Conservation (phyloP, 1,284 basidiomycete species). For the Cryptococcus deneoformans region DNA sequence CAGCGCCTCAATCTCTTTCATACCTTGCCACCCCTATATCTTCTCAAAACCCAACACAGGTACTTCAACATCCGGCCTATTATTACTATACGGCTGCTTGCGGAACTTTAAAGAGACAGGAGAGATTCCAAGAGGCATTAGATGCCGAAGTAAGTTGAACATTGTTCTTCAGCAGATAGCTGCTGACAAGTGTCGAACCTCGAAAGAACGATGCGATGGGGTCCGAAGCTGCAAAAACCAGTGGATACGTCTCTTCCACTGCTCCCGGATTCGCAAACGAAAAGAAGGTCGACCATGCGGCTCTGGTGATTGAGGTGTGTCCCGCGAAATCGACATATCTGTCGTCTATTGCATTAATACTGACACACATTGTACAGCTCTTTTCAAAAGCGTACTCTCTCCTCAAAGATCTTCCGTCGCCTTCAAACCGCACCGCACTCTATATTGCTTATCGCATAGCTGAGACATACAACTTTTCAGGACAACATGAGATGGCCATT, state of each 20-base stretch:
- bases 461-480: slow-evolving; percentile 60
- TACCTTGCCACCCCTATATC: slow-evolving; percentile 43
- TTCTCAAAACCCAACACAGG: slow-evolving; percentile 48
- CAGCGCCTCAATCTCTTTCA: slow-evolving; percentile 26
- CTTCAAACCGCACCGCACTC: slow-evolving; percentile 67
- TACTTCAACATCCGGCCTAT: slow-evolving; percentile 82
- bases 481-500: slow-evolving; percentile 76
- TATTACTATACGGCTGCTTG: slow-evolving; percentile 85
- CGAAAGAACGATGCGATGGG: slow-evolving; percentile 18
- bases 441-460: slow-evolving; percentile 85
- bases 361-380: slow-evolving; percentile 54
- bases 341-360: slow-evolving; percentile 2
- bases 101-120: slow-evolving; percentile 71
- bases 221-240: slow-evolving; percentile 24
- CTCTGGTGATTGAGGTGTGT: slow-evolving; percentile 72
- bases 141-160: slow-evolving; percentile 57
- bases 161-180: not conserved
- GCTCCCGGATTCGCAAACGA: slow-evolving; percentile 67
- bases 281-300: slow-evolving; percentile 81
- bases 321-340: not conserved
- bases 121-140: slow-evolving; percentile 61
- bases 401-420: slow-evolving; percentile 63
- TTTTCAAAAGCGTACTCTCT: slow-evolving; percentile 87
- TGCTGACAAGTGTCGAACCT: slow-evolving; percentile 2
- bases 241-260: slow-evolving; percentile 22